Conservation (phyloP, 495 filamentous ascomycete species). For the Clavariopsis aquatica region DNA sequence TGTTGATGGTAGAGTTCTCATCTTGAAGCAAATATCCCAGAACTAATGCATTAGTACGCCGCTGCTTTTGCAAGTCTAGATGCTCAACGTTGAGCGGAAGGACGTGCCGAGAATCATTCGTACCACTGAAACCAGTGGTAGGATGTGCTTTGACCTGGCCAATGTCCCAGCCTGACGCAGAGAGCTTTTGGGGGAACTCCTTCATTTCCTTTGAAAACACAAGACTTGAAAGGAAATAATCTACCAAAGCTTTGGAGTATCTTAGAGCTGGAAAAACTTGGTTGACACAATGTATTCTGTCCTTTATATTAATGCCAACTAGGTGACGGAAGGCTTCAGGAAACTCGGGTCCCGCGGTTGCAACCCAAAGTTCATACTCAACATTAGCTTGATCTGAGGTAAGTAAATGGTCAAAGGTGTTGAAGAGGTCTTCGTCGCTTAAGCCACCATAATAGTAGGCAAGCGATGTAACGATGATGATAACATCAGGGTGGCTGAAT, state of each 20-base stretch:
- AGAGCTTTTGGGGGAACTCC: conserved; percentile 65
- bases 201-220: conserved; percentile 69
- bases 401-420: conserved; percentile 53
- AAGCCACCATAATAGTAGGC: conserved; percentile 72
- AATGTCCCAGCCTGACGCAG: conserved; percentile 71
- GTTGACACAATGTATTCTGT: conserved; percentile 45
- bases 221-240: conserved; percentile 63
- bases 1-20: conserved; percentile 50
- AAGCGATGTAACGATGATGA: conserved; percentile 66
- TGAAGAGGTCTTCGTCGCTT: conserved; percentile 52
- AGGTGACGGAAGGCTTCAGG: conserved; percentile 49
- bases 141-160: conserved; percentile 51
- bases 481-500: conserved; percentile 73
- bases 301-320: conserved; percentile 61
- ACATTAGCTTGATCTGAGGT: conserved; percentile 57
- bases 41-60: conserved; percentile 66
- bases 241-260: conserved; percentile 56
- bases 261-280: conserved; percentile 58
- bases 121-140: conserved; percentile 71
- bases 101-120: conserved; percentile 62
- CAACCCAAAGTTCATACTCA: conserved; percentile 31
- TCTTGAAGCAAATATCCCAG: conserved; percentile 57
- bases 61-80: conserved; percentile 56
- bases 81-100: conserved; percentile 60
- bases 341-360: background rate